These are phyloP conservation scores for Fonsecaea erecta DNA, from an alignment of 2,329 filamentous ascomycete species.

Conservation along the genomic window DNA sequence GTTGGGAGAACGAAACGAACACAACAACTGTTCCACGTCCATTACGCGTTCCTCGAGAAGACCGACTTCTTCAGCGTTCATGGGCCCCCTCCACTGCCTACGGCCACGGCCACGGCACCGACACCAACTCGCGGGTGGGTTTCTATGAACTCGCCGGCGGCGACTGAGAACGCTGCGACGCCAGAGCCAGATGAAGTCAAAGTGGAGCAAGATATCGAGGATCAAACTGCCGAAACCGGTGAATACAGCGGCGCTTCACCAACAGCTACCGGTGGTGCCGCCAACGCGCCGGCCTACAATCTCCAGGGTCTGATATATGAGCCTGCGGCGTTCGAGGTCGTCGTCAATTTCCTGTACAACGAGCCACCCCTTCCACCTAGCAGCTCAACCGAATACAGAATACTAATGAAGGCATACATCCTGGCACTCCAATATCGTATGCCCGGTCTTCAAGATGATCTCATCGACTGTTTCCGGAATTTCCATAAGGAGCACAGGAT, in stretches of 20 bases:
- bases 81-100: slow-evolving; percentile 11
- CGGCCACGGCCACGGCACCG: not conserved
- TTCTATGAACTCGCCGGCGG: not conserved
- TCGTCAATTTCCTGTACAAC: slow-evolving; percentile 36
- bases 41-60: slow-evolving; percentile 20
- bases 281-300: slow-evolving; percentile 14
- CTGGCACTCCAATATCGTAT: slow-evolving; percentile 33
- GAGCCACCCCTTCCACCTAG: slow-evolving; percentile 8
- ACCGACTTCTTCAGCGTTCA: slow-evolving; percentile 35
- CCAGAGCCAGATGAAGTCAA: slow-evolving; percentile 13
- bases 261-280: not conserved
- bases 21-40: slow-evolving; percentile 30
- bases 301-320: slow-evolving; percentile 25
- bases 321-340: slow-evolving; percentile 28
- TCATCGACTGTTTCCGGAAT: slow-evolving; percentile 33
- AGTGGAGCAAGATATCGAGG: not conserved
- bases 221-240: not conserved
- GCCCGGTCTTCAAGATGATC: slow-evolving; percentile 30
- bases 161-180: slow-evolving; percentile 6
- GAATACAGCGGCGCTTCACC: not conserved
- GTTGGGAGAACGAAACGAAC: slow-evolving; percentile 22
- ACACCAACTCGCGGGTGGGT: not conserved
- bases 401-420: slow-evolving; percentile 29
- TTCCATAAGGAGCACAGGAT: slow-evolving; percentile 26
- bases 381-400: slow-evolving; percentile 9